These are phyloP conservation scores for Phytophthora melonis DNA, from an alignment of 352 stramenopile species.

Conservation along the genomic window DNA sequence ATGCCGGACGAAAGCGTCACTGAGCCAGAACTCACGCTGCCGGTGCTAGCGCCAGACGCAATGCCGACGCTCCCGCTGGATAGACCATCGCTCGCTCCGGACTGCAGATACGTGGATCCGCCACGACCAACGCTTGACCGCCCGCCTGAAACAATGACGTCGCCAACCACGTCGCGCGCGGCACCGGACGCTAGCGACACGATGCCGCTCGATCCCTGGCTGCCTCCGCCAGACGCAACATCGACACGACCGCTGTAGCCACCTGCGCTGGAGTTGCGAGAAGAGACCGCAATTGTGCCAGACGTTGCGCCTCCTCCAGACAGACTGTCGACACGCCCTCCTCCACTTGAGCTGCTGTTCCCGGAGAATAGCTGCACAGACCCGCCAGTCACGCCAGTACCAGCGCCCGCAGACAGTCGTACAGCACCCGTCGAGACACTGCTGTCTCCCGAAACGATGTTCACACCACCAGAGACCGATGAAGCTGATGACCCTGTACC, in stretches of 20 bases:
- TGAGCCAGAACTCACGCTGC: not conserved
- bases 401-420: slow-evolving; percentile 7
- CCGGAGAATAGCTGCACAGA: slow-evolving; percentile 14
- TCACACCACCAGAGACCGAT: slow-evolving; percentile 17
- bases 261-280: slow-evolving; percentile 14
- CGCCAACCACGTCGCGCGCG: slow-evolving; percentile 17
- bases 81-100: slow-evolving; percentile 17
- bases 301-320: slow-evolving; percentile 14
- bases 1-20: not conserved
- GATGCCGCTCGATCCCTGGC: slow-evolving; percentile 24
- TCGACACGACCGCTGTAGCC: slow-evolving; percentile 18
- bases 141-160: slow-evolving; percentile 22
- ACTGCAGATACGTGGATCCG: slow-evolving; percentile 17
- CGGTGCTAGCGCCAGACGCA: slow-evolving; percentile 1
- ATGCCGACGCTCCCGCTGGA: slow-evolving; percentile 17
- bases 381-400: slow-evolving; percentile 11
- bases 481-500: slow-evolving; percentile 12
- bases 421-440: slow-evolving; percentile 1
- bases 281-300: slow-evolving; percentile 8
- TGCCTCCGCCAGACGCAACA: slow-evolving; percentile 23
- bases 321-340: slow-evolving; percentile 7
- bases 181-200: slow-evolving; percentile 24
- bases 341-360: slow-evolving; percentile 15
- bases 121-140: slow-evolving; percentile 14
- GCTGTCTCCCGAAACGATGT: slow-evolving; percentile 13